Percentiles rank a stretch among this genome's conserved stretches.
Conservation (phyloP, 2,329 filamentous ascomycete species). For the Venturia carpophila region DNA sequence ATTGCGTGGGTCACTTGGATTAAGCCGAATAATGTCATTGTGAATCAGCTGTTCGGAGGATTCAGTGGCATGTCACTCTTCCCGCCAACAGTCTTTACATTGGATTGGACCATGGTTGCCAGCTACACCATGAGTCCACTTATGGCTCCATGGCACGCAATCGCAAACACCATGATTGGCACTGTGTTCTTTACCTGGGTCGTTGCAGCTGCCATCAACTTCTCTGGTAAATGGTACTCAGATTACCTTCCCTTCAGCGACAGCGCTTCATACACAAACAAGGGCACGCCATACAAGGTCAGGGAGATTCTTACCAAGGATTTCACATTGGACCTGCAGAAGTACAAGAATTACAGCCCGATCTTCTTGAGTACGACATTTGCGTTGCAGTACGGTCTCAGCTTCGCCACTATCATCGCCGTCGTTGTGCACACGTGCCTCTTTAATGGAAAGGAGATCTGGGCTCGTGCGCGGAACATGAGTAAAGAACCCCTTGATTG, state of each 20-base stretch:
- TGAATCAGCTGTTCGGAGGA: slow-evolving; percentile 69
- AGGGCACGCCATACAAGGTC: slow-evolving; percentile 29
- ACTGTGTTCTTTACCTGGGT: slow-evolving; percentile 17
- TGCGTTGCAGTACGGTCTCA: slow-evolving; percentile 32
- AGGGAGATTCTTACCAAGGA: slow-evolving; percentile 26
- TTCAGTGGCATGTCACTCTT: slow-evolving; percentile 58
- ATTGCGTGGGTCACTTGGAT: slow-evolving; percentile 69
- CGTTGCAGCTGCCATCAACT: slow-evolving; percentile 26
- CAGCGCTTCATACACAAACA: slow-evolving; percentile 31
- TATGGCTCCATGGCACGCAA: slow-evolving; percentile 18
- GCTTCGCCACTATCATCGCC: slow-evolving; percentile 32
- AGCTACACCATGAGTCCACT: slow-evolving; percentile 17
- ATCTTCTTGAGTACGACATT: slow-evolving; percentile 33
- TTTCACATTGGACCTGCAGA: slow-evolving; percentile 28
- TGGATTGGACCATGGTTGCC: slow-evolving; percentile 19
- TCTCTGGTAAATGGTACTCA: slow-evolving; percentile 22
- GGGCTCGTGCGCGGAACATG: slow-evolving; percentile 30
- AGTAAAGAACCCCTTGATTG: slow-evolving; percentile 29
- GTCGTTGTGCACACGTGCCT: slow-evolving; percentile 31
- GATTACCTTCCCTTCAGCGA: slow-evolving; percentile 30
- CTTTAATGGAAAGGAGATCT: slow-evolving; percentile 32
- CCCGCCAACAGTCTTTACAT: slow-evolving; percentile 36
- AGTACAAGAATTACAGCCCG: slow-evolving; percentile 31
- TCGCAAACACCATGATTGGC: slow-evolving; percentile 18
- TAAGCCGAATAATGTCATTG: slow-evolving; percentile 55